Percentiles rank a stretch among this genome's conserved stretches.
phyloP scores from a whole-genome alignment of 2,329 filamentous ascomycete genomes.

The Thermochaetoides dissita region DNA sequence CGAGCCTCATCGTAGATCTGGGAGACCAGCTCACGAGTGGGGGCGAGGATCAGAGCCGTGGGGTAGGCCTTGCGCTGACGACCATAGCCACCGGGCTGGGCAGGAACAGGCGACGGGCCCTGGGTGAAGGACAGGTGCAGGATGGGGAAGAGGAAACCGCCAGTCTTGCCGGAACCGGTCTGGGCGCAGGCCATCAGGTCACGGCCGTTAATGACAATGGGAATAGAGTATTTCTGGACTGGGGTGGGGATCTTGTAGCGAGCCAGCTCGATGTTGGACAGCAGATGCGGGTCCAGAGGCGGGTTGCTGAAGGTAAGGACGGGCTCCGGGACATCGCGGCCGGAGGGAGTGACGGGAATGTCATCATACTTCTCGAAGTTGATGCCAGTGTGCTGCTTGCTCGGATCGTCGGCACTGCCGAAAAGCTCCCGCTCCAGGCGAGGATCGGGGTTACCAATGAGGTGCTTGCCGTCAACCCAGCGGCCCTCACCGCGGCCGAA shows the following conservation, averaged over 20 bases:
- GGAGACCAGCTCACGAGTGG: slow-evolving; percentile 94
- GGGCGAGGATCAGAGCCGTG: slow-evolving; percentile 87
- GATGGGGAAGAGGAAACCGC: slow-evolving; percentile 98
- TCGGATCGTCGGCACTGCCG: slow-evolving; percentile 75
- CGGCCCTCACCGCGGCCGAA: slow-evolving; percentile 86
- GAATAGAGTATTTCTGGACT: slow-evolving; percentile 98
- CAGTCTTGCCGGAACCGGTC: slow-evolving; percentile 99
- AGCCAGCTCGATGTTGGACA: slow-evolving; percentile 84
- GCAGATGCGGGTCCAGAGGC: slow-evolving; percentile 83
- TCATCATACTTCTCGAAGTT: slow-evolving; percentile 99
- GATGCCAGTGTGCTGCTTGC: slow-evolving; percentile 95
- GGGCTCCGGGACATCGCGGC: slow-evolving; percentile 82
- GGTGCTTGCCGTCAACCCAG: slow-evolving; percentile 95
- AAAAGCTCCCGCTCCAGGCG: slow-evolving; percentile 93
- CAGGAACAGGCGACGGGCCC: slow-evolving; percentile 61
- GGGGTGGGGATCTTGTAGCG: slow-evolving; percentile 93
- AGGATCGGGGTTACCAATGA: slow-evolving; percentile 75
- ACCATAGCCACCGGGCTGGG: slow-evolving; percentile 58
- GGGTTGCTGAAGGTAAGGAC: slow-evolving; percentile 86
- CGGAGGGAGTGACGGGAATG: slow-evolving; percentile 94
- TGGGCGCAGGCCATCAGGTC: slow-evolving; percentile 99
- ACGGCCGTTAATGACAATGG: slow-evolving; percentile 94
- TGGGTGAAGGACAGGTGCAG: slow-evolving; percentile 92
- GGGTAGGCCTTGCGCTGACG: slow-evolving; percentile 97
- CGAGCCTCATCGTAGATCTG: slow-evolving; percentile 96